Evolutionary conservation across 1,284 basidiomycete genomes (phyloP), one percentile per base, ranked within the genome.

Genomic region (Meripilus lineatus): DNA sequence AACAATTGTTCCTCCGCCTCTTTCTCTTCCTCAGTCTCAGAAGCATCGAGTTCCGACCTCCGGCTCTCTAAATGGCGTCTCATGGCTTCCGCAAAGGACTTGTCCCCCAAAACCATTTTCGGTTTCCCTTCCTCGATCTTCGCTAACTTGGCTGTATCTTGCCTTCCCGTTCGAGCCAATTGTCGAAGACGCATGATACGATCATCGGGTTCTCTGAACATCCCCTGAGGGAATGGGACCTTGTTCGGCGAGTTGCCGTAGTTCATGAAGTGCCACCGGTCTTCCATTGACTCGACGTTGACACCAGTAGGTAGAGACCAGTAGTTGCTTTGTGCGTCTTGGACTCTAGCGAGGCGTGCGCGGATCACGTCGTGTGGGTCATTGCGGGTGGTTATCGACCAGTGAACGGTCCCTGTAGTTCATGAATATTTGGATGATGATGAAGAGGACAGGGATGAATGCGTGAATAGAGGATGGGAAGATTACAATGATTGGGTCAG

Each of bases 401-500:
- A 86, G n/a, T 72, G 67, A 14, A 79, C 46, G 2, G 67, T 65
- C 81, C 84, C 84, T 86, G 45, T n/a, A n/a, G n/a, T n/a, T n/a
- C n/a, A 38, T 15, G 28, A 40, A 17, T 24, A 39, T 6, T n/a
- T 25, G 5, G 13, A 5, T 28, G 24, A 6, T n/a, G 5, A 26
- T 25, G 24, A 15, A 5, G 22, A 40, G 13, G 10, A 17, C 36
- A 38, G 10, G 15, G 10, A 10, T 17, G 34, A 17, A 21, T 36
- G 8, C 13, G 23, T 13, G 23, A 17, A 23, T 10, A 11, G 22
- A 24, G 8, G 14, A 40, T 48, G 64, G 60, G 48, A 53, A 46
- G 11, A 55, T 57, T 25, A 51, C 44, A 38, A 54, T 43, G 14
- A 52, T n/a, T n/a, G n/a, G n/a, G n/a, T n/a, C n/a, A n/a, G n/a